Evolutionary conservation across 2,329 filamentous ascomycete genomes (phyloP), one percentile per base, ranked within the genome.

Genomic region (Trichoderma pleuroti): DNA sequence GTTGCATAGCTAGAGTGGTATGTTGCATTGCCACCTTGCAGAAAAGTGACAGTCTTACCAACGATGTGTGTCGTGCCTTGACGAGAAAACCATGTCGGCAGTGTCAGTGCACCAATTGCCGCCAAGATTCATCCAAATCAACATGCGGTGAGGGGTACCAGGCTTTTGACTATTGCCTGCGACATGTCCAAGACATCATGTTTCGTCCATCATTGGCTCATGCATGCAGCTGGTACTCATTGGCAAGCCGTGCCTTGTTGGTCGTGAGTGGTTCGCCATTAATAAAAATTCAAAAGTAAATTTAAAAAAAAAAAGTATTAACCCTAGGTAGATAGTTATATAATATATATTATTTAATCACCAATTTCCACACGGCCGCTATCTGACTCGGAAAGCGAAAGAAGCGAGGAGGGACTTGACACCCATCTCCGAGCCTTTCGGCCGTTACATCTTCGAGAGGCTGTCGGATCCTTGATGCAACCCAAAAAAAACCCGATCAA

Each of bases 101-200:
- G 42, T 21, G 24, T 32, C 42, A 42, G 12, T 57, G 32, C 24
- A 26, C 52, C 52, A 24, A 60, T 32, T 18, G 16, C 49, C 49
- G 39, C 56, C 21, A 16, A 61, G 66, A 52, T 61, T 28, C 39
- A 2, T 34, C 11, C 16, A 24, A 36, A 60, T 26, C 28, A 61
- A 61, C 21, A 68, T 68, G 66, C 66, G 66, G 66, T 68, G 66
- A 68, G 66, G 42, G 30, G 34, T 26, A 28, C 24, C 12, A 34
- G 36, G 28, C 64, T 34, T 49, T 46, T 30, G n/a, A n/a, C 54
- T 30, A 14, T 59, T 26, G 10, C 21, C n/a, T 24, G 54, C 24
- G 64, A n/a, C 36, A 49, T 11, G 36, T 42, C 36, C 8, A 18
- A 18, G 4, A 30, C 16, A 49, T 46, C 61, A 63, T n/a, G 16